Evolutionary conservation across 768 basidiomycete species (phyloP).

Genomic region (Arthromyces matolae): DNA sequence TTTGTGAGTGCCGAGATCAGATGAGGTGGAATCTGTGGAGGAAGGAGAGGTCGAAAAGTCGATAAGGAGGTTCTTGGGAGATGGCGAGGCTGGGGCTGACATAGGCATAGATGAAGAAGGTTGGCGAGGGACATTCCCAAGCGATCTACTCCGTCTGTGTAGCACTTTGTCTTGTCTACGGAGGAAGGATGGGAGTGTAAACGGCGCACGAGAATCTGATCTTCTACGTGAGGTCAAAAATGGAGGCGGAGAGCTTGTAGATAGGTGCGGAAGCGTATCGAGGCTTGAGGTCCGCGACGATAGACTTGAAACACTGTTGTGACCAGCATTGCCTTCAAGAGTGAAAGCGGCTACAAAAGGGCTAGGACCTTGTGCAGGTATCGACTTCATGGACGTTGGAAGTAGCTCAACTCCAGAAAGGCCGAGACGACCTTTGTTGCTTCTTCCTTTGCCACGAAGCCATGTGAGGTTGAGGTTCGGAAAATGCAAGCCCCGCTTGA

Average conservation of each 20-base stretch:
- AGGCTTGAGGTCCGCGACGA: conserved; percentile 21
- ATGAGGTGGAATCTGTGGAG: conserved; percentile 17
- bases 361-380: conserved; percentile 12
- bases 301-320: conserved; percentile 8
- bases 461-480: conserved; percentile 14
- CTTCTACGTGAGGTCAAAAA: conserved; percentile 8
- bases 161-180: conserved; percentile 9
- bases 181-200: conserved; percentile 12
- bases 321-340: conserved; percentile 17
- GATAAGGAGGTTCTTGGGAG: conserved; percentile 16
- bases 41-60: conserved; percentile 19
- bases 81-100: conserved; percentile 15
- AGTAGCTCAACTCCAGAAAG: conserved; percentile 18
- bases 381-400: conserved; percentile 18
- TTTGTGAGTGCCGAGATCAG: conserved; percentile 20
- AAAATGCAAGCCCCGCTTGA: conserved; percentile 14
- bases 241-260: conserved; percentile 4
- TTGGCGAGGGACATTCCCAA: conserved; percentile 10
- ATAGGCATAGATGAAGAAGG: conserved; percentile 1
- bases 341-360: conserved; percentile 15
- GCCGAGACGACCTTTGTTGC: conserved; percentile 16
- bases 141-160: conserved; percentile 20
- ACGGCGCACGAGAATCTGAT: conserved; percentile 11
- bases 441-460: conserved; percentile 20
- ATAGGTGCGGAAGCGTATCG: conserved; percentile 13